These are phyloP conservation scores for Benincasa hispida DNA, from an alignment of 306 rosid species.

Conservation along the genomic window DNA sequence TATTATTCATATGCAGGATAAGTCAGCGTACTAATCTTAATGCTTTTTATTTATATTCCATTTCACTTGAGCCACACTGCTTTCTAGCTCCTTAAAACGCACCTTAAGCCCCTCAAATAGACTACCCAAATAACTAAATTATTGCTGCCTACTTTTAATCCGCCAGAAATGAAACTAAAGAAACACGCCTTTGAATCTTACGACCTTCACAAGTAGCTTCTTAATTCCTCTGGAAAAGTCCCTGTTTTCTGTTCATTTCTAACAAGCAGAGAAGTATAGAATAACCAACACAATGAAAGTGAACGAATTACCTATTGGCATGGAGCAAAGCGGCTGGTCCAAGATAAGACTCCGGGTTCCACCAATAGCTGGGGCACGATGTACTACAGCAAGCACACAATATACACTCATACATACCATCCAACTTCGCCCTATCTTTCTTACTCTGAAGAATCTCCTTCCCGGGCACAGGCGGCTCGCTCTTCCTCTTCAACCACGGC, in stretches of 20 bases:
- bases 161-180: not conserved
- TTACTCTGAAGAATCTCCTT: slow-evolving; percentile 83
- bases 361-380: slow-evolving; percentile 99
- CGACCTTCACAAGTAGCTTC: not conserved
- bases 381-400: slow-evolving; percentile 97
- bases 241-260: not conserved
- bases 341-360: slow-evolving; percentile 93
- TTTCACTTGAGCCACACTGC: not conserved
- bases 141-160: not conserved
- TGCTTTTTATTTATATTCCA: not conserved
- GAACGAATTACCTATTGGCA: slow-evolving; percentile 60
- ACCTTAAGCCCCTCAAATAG: no score
- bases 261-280: not conserved
- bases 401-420: slow-evolving; percentile 98
- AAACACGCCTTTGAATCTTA: not conserved
- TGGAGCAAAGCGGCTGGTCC: slow-evolving; percentile 98
- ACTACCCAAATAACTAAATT: not conserved
- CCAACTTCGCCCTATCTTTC: slow-evolving; percentile 77
- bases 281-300: not conserved
- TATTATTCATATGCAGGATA: not conserved
- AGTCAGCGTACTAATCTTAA: not conserved
- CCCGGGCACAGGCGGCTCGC: slow-evolving; percentile 32
- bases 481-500: slow-evolving; percentile 97
- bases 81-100: not conserved
- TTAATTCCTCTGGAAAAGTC: not conserved